Evolutionary conservation across 495 filamentous ascomycete species (phyloP).

Genomic region (Neurospora sp.): DNA sequence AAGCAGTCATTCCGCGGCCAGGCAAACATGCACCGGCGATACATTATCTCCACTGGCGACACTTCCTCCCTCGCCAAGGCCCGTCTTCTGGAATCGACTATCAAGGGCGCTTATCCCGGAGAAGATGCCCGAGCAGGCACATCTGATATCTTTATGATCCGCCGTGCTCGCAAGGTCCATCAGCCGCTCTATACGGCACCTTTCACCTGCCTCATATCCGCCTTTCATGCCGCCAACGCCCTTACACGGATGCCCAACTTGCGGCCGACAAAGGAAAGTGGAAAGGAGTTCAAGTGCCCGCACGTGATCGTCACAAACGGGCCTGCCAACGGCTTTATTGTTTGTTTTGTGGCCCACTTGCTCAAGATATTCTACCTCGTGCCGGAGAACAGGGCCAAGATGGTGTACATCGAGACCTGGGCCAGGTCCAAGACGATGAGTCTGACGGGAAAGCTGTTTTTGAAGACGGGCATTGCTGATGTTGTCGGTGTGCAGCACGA

Average conservation of each 20-base stretch:
- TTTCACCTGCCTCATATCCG: conserved; percentile 36
- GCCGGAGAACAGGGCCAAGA: conserved; percentile 34
- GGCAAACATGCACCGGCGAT: conserved; percentile 60
- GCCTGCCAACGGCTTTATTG: conserved; percentile 74
- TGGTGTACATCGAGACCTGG: conserved; percentile 88
- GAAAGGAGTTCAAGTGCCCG: conserved; percentile 27
- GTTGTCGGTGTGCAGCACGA: conserved; percentile 33
- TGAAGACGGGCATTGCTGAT: conserved; percentile 29
- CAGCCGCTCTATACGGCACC: conserved; percentile 65
- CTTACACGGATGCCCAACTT: conserved; percentile 21
- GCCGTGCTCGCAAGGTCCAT: conserved; percentile 65
- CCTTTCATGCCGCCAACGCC: conserved; percentile 45
- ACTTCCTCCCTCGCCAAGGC: conserved; percentile 44
- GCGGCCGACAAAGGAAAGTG: conserved; percentile 25
- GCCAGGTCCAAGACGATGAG: conserved; percentile 72
- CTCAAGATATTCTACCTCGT: conserved; percentile 50
- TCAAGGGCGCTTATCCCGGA: conserved; percentile 14
- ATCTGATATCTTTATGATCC: conserved; percentile 52
- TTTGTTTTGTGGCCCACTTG: conserved; percentile 57
- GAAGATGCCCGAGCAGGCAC: conserved; percentile 20
- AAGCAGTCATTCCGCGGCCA: conserved; percentile 32
- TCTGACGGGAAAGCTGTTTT: conserved; percentile 65
- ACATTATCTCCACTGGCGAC: conserved; percentile 72
- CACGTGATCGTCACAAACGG: conserved; percentile 76
- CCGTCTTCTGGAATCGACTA: conserved; percentile 23